Percentiles rank a stretch among this genome's conserved stretches.
These are phyloP conservation scores for Zasmidium citrigriseum DNA, from an alignment of 2,329 filamentous ascomycete genomes.

Conservation along the genomic window DNA sequence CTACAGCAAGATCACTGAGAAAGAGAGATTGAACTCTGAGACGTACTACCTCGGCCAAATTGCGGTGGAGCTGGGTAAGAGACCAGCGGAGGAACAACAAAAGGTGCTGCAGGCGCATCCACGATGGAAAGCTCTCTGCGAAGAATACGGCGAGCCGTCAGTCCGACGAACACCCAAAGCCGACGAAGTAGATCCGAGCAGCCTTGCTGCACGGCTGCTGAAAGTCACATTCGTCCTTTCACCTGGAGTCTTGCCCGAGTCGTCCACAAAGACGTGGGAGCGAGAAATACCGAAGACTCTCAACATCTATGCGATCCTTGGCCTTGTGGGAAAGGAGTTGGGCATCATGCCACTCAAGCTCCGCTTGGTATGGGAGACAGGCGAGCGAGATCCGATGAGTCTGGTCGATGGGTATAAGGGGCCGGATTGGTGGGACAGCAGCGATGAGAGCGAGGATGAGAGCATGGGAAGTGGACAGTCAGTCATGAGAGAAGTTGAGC, in stretches of 20 bases:
- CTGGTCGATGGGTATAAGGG: slow-evolving; percentile 52
- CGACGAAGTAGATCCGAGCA: slow-evolving; percentile 66
- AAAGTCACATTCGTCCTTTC: slow-evolving; percentile 60
- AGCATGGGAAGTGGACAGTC: slow-evolving; percentile 48
- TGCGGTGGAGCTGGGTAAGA: slow-evolving; percentile 68
- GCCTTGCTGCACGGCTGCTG: slow-evolving; percentile 76
- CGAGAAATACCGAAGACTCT: slow-evolving; percentile 70
- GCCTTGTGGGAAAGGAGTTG: slow-evolving; percentile 73
- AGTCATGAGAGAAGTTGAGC: slow-evolving; percentile 75
- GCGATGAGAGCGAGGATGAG: slow-evolving; percentile 40
- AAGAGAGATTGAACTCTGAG: slow-evolving; percentile 84
- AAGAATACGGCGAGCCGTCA: slow-evolving; percentile 70
- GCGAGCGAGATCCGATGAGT: slow-evolving; percentile 79
- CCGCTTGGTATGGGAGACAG: slow-evolving; percentile 81
- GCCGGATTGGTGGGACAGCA: slow-evolving; percentile 41
- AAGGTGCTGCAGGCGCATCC: slow-evolving; percentile 66
- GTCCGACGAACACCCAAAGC: slow-evolving; percentile 41
- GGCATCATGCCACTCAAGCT: slow-evolving; percentile 63
- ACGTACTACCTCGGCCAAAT: slow-evolving; percentile 91
- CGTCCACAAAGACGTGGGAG: slow-evolving; percentile 16
- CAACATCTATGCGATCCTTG: slow-evolving; percentile 80
- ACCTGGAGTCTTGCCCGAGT: slow-evolving; percentile 16
- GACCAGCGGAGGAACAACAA: slow-evolving; percentile 51
- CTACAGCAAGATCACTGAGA: slow-evolving; percentile 65
- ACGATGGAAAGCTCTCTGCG: slow-evolving; percentile 73